Base-by-base conservation (phyloP, 495 filamentous ascomycete genomes). In the Xylaria sp. region DNA sequence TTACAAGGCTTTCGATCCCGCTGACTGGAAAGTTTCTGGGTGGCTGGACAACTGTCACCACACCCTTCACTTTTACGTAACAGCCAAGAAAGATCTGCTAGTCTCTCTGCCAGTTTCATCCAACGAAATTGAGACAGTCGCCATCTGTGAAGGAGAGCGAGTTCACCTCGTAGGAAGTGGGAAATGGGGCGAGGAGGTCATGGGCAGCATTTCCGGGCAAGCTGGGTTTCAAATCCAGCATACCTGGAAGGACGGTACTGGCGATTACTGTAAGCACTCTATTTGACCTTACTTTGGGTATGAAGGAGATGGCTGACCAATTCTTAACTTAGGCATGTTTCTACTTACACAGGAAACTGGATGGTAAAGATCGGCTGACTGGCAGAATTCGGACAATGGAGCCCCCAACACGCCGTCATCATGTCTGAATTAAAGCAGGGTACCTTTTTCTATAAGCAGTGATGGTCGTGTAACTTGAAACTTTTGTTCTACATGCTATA, bases 131-230 rank as follows among this genome's bases (percentile, higher is more conserved):
- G 33, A 33, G 7, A 37, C 62, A 5, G 62, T 66, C 26, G 29
- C 7, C 14, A 24, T 66, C 21, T 19, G 43, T 12, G 52, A 66
- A 15, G 62, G 44, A 9, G 26, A 52, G 44, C 62, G 24, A 3
- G 14, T 66, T 5, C 44, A 52, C 26, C 1, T 66, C 6, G 12
- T 66, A 12, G 4, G 14, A 12, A 66, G 62, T 8, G 62, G 37
- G 17, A 66, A 66, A 40, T 66, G 62, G 62, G 52, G 37, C 44
- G 19, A 66, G n/a, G 62, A 52, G 29, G 26, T n/a, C 29, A 66
- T 66, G 43, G 24, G 26, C 4, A 21, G 31, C 17, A 66, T 66
- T 44, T 33, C 9, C 31, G 29, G 24, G 26, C 62, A 40, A n/a
- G 62, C 62, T 14, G 62, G 62, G n/a, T 66, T 66, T 19, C 43